Percentiles rank a stretch among this genome's conserved stretches.
Conservation (phyloP, 2,329 filamentous ascomycete genomes). For the Aureobasidium mangrovei region DNA sequence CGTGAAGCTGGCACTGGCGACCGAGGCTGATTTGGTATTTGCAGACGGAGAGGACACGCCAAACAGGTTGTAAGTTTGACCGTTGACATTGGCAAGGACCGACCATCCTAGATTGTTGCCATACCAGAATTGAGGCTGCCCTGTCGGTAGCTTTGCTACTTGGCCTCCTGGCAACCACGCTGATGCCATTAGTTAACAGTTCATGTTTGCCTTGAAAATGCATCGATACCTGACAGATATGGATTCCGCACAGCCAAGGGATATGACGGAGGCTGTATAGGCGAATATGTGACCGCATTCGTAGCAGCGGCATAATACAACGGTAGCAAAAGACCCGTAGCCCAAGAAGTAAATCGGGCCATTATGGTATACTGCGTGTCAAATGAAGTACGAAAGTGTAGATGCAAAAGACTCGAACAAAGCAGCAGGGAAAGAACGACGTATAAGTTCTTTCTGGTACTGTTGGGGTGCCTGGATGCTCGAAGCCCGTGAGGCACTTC, state of each 20-base stretch:
- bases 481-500: neutral
- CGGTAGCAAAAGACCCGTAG: neutral
- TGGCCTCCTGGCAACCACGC: conserved; percentile 37
- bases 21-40: conserved; percentile 26
- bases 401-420: neutral
- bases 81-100: conserved; percentile 35
- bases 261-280: conserved; percentile 34
- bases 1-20: conserved; percentile 32
- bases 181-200: conserved; percentile 7
- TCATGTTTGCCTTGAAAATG: neutral
- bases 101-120: conserved; percentile 35
- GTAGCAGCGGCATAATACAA: neutral
- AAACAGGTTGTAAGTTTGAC: conserved; percentile 35
- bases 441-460: neutral
- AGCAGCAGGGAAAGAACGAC: neutral
- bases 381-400: neutral
- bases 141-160: conserved; percentile 29
- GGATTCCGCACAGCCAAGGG: conserved; percentile 37
- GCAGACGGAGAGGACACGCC: conserved; percentile 26
- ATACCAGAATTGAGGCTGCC: conserved; percentile 36
- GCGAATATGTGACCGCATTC: conserved; percentile 17
- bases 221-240: conserved; percentile 29
- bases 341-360: neutral
- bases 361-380: neutral
- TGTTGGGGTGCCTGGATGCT: neutral